A percentile compares a stretch with the other conserved stretches of the same genome.
Evolutionary conservation across 148 eudicot species (phyloP).

Genomic region (Amaranthus cruentus): DNA sequence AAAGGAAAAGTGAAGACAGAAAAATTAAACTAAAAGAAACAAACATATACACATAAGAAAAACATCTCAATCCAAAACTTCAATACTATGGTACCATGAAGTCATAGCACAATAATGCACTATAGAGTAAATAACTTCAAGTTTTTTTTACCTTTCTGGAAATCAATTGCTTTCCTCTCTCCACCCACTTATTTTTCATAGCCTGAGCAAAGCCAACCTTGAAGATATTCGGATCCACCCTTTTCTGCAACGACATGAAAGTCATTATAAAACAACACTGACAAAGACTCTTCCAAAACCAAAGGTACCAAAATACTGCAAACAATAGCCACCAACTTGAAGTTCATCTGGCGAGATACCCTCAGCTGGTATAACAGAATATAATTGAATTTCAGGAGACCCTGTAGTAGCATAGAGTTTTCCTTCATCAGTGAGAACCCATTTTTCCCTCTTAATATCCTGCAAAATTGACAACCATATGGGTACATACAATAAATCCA

Average conservation of each 20-base stretch:
- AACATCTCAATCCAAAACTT: neutral
- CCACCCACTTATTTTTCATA: conserved; percentile 79
- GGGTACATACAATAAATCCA: neutral
- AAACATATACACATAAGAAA: neutral
- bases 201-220: conserved; percentile 66
- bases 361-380: conserved; percentile 65
- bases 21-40: neutral
- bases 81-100: neutral
- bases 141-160: conserved; percentile 48
- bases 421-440: conserved; percentile 84
- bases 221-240: conserved; percentile 49
- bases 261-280: neutral
- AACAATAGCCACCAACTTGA: conserved; percentile 41
- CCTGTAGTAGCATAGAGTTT: conserved; percentile 60
- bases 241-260: conserved; percentile 50
- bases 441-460: conserved; percentile 82
- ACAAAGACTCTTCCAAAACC: neutral
- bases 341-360: conserved; percentile 65
- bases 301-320: neutral
- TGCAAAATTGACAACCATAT: conserved; percentile 30
- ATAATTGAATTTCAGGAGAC: conserved; percentile 83
- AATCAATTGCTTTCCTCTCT: conserved; percentile 57
- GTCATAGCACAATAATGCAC: neutral
- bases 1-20: neutral
- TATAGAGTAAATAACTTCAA: neutral